These are phyloP conservation scores for Westerdykella ornata DNA, from an alignment of 2,329 filamentous ascomycete genomes.

Conservation along the genomic window DNA sequence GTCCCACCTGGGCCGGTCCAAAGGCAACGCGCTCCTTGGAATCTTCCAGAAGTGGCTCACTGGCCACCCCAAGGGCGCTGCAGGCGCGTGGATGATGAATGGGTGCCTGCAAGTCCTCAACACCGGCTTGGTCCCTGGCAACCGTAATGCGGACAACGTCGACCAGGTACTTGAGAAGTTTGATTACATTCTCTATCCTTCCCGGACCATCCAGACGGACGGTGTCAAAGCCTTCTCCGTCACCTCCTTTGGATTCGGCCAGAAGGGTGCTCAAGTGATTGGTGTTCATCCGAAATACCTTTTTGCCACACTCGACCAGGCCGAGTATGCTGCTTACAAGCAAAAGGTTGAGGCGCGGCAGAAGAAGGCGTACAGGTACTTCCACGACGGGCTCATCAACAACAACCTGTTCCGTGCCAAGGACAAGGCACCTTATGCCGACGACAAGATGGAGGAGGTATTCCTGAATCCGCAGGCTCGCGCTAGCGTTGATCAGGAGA, in stretches of 20 bases:
- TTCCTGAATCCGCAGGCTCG: slow-evolving; percentile 92
- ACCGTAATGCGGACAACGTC: slow-evolving; percentile 36
- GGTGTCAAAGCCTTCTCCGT: slow-evolving; percentile 35
- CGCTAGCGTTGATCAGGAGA: slow-evolving; percentile 80
- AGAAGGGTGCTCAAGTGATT: slow-evolving; percentile 46
- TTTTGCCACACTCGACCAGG: slow-evolving; percentile 84
- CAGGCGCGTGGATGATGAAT: slow-evolving; percentile 38
- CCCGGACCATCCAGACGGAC: slow-evolving; percentile 12
- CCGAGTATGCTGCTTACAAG: slow-evolving; percentile 75
- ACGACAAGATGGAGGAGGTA: slow-evolving; percentile 77
- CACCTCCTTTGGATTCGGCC: slow-evolving; percentile 43
- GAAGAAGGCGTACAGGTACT: slow-evolving; percentile 98
- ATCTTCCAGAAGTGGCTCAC: slow-evolving; percentile 37
- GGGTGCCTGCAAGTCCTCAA: slow-evolving; percentile 35
- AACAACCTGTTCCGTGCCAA: slow-evolving; percentile 97
- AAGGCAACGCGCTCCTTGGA: slow-evolving; percentile 29
- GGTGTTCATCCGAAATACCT: slow-evolving; percentile 96
- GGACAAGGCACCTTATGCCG: slow-evolving; percentile 79
- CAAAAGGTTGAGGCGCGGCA: slow-evolving; percentile 85
- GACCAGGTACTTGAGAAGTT: slow-evolving; percentile 48
- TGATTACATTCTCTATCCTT: slow-evolving; percentile 33
- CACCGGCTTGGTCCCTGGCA: slow-evolving; percentile 31
- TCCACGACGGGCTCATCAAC: slow-evolving; percentile 97
- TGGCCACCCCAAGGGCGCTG: slow-evolving; percentile 38
- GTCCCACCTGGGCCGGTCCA: slow-evolving; percentile 28